Evolutionary conservation across 257 asterid species (phyloP).

Genomic region (Penstemon eatonii): DNA sequence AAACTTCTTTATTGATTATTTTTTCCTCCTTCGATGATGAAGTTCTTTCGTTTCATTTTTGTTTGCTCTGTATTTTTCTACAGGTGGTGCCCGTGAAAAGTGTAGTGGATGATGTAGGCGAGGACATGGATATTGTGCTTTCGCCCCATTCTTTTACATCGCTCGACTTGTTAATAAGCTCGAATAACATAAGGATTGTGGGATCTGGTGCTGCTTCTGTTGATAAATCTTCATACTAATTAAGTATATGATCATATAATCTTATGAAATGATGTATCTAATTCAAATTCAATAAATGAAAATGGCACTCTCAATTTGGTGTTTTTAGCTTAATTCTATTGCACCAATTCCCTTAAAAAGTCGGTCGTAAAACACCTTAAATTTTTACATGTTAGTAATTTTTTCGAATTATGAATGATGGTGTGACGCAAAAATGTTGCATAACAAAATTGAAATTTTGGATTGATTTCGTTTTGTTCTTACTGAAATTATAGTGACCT

Average conservation of each 20-base stretch:
- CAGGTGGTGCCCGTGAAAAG: conserved; percentile 58
- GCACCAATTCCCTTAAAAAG: too few relatives aligned
- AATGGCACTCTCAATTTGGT: neutral
- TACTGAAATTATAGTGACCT: too few relatives aligned
- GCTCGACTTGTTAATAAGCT: conserved; percentile 42
- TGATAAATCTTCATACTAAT: conserved; percentile 42
- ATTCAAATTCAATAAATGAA: conserved; percentile 12
- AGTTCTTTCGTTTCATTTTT: too few relatives aligned
- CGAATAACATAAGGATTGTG: conserved; percentile 30
- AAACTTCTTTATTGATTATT: too few relatives aligned
- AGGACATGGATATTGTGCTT: conserved; percentile 51
- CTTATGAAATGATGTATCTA: neutral
- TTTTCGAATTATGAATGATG: too few relatives aligned
- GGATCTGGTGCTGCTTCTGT: conserved; percentile 39
- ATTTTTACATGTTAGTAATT: too few relatives aligned
- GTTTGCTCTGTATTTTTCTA: conserved; percentile 1
- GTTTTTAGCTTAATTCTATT: too few relatives aligned
- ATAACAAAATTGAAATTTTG: too few relatives aligned
- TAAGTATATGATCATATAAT: neutral
- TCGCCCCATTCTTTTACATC: conserved; percentile 61
- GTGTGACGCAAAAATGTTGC: too few relatives aligned
- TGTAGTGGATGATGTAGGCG: conserved; percentile 43
- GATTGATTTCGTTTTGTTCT: too few relatives aligned
- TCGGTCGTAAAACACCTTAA: too few relatives aligned
- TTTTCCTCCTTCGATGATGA: too few relatives aligned